Conservation (phyloP, 2,329 filamentous ascomycete genomes). For the Claviceps fusiformis region DNA sequence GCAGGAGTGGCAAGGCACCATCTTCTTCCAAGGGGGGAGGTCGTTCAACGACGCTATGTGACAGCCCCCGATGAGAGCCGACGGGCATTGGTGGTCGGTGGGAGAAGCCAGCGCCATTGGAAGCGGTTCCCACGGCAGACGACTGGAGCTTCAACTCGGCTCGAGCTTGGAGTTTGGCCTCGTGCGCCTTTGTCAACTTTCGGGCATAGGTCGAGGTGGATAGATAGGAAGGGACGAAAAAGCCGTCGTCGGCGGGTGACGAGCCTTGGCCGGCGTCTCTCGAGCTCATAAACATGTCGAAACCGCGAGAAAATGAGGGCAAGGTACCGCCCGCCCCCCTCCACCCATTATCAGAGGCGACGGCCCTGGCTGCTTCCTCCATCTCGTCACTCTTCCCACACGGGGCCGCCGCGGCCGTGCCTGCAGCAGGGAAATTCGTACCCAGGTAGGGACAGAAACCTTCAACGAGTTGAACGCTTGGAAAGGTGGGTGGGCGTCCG, state of each 20-base stretch:
- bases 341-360: slow-evolving; percentile 10
- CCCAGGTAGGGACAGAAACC: slow-evolving; percentile 21
- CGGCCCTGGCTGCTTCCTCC: slow-evolving; percentile 21
- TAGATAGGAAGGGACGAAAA: slow-evolving; percentile 80
- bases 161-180: slow-evolving; percentile 39
- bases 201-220: slow-evolving; percentile 64
- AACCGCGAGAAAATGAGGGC: slow-evolving; percentile 38
- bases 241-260: slow-evolving; percentile 25
- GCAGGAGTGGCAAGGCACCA: slow-evolving; percentile 49
- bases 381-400: slow-evolving; percentile 12
- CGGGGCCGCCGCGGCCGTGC: slow-evolving; percentile 1
- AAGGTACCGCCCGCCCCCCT: slow-evolving; percentile 15
- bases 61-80: slow-evolving; percentile 57
- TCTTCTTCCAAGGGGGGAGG: slow-evolving; percentile 48
- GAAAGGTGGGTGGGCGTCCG: slow-evolving; percentile 18
- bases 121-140: slow-evolving; percentile 25
- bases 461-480: slow-evolving; percentile 28
- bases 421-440: slow-evolving; percentile 2
- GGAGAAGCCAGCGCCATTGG: slow-evolving; percentile 38
- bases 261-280: slow-evolving; percentile 15
- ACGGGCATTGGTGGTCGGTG: slow-evolving; percentile 25
- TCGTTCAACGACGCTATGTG: slow-evolving; percentile 75
- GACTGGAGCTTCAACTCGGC: slow-evolving; percentile 26
- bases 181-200: slow-evolving; percentile 58
- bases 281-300: slow-evolving; percentile 32